Percentiles rank a stretch among this genome's conserved stretches.
Evolutionary conservation across 148 eudicot species (phyloP).

Genomic region (Chenopodium formosanum): DNA sequence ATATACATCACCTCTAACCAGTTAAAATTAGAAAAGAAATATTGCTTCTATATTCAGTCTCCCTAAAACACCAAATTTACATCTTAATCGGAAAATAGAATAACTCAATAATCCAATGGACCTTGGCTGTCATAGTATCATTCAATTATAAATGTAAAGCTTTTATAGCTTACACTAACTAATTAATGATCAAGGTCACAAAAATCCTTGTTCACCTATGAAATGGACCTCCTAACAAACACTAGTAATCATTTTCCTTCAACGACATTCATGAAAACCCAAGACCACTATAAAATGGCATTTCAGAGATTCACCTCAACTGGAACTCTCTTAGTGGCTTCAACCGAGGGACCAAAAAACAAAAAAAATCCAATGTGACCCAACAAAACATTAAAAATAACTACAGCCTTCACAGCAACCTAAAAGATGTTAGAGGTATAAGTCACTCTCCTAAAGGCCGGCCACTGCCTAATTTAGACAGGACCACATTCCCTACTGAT

Average conservation of each 20-base stretch:
- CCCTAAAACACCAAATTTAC: background rate
- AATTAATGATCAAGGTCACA: constrained; percentile 1
- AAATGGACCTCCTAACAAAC: background rate
- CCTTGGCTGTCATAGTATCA: background rate
- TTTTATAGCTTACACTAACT: background rate
- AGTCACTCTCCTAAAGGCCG: background rate
- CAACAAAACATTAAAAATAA: background rate
- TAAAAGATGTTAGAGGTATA: background rate
- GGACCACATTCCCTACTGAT: background rate
- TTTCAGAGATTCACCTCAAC: background rate
- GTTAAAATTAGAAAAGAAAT: background rate
- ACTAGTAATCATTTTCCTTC: background rate
- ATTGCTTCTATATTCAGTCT: background rate
- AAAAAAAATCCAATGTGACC: background rate
- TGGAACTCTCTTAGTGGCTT: background rate
- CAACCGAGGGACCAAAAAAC: background rate
- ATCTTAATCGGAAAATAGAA: background rate
- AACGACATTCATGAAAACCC: background rate
- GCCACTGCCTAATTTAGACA: background rate
- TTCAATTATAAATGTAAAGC: background rate
- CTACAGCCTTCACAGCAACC: background rate
- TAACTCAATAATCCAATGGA: background rate
- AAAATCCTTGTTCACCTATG: background rate
- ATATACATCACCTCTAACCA: background rate
- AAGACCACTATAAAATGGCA: background rate